These are phyloP conservation scores for Naganishia sp. DNA, from an alignment of 1,284 basidiomycete genomes.

Conservation along the genomic window DNA sequence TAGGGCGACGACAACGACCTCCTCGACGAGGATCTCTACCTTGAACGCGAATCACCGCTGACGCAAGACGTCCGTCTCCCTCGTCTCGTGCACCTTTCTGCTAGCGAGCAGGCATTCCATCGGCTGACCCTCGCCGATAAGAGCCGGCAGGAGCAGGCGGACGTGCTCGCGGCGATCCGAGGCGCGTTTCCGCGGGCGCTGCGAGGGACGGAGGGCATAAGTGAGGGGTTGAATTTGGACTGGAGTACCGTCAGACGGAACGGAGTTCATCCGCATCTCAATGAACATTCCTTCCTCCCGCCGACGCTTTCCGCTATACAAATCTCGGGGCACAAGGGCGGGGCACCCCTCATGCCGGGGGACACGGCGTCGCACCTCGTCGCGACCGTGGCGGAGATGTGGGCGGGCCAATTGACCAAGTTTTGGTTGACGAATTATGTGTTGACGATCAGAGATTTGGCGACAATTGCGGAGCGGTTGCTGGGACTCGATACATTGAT, in stretches of 20 bases:
- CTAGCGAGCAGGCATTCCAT: conserved; percentile 13
- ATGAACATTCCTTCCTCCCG: conserved; percentile 21
- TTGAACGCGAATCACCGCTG: conserved; percentile 33
- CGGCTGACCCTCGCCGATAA: conserved; percentile 31
- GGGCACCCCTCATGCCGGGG: conserved; percentile 7
- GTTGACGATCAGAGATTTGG: conserved; percentile 26
- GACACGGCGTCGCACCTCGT: conserved; percentile 22
- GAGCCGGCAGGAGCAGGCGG: conserved; percentile 29
- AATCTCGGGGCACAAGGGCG: conserved; percentile 20
- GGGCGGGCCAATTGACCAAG: conserved; percentile 11
- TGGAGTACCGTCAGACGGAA: conserved; percentile 10
- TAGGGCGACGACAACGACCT: conserved; percentile 28
- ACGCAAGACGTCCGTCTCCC: conserved; percentile 18
- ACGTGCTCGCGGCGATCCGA: conserved; percentile 13
- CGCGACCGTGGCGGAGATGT: conserved; percentile 15
- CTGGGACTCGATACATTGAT: conserved; percentile 24
- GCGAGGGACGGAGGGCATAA: neutral
- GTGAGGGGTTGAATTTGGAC: neutral
- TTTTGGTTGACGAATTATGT: conserved; percentile 30
- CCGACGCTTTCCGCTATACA: conserved; percentile 13
- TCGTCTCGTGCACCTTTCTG: conserved; percentile 20
- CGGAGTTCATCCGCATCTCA: conserved; percentile 3
- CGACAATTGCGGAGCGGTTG: conserved; percentile 14
- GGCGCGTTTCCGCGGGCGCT: neutral
- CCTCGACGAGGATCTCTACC: conserved; percentile 27